Percentiles rank a stretch among this genome's conserved stretches.
These are phyloP conservation scores for Blastobotrys attinorum DNA, from an alignment of 805 yeast species.

Conservation along the genomic window DNA sequence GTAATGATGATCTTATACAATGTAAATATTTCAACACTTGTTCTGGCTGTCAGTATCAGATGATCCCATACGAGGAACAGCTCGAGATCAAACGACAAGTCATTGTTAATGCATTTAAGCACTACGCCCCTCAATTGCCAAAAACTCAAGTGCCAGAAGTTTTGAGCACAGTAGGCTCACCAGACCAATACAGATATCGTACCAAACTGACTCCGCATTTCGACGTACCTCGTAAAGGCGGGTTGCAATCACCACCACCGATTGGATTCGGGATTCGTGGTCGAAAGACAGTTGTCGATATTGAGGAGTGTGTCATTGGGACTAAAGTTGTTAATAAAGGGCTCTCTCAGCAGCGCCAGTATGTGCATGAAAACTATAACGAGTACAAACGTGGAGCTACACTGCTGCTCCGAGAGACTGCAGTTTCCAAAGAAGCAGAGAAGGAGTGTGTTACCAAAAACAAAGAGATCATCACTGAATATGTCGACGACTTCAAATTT, in stretches of 20 bases:
- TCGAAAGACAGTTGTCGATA: conserved; percentile 61
- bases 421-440: conserved; percentile 29
- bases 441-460: conserved; percentile 69
- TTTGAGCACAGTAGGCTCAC: conserved; percentile 63
- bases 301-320: conserved; percentile 90
- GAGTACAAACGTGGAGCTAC: conserved; percentile 76
- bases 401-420: conserved; percentile 71
- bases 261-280: conserved; percentile 89
- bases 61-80: conserved; percentile 65
- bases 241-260: conserved; percentile 44
- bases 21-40: conserved; percentile 88
- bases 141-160: conserved; percentile 45
- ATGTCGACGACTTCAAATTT: conserved; percentile 57
- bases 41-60: conserved; percentile 93
- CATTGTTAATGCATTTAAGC: conserved; percentile 72
- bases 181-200: conserved; percentile 67
- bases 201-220: conserved; percentile 96
- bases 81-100: conserved; percentile 64
- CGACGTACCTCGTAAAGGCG: conserved; percentile 54
- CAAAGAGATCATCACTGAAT: conserved; percentile 73
- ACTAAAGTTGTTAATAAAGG: conserved; percentile 72
- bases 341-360: conserved; percentile 56
- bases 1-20: conserved; percentile 52
- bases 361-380: conserved; percentile 41
- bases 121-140: conserved; percentile 48